phyloP scores from a whole-genome alignment of 179 eudicot genomes.

The Spinacia oleracea region DNA sequence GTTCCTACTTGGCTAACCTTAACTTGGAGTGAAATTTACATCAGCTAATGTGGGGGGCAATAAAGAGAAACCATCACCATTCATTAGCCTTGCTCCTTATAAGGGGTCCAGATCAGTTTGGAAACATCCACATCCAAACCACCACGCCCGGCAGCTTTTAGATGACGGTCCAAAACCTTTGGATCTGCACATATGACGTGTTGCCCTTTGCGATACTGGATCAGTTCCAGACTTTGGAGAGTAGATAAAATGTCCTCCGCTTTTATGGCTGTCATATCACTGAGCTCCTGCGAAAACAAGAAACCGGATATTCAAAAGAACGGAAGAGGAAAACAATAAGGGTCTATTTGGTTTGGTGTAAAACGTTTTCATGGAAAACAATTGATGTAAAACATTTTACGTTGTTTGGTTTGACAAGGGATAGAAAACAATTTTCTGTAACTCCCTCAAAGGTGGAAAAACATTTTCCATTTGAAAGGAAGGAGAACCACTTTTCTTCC shows the following conservation, averaged over 20 bases:
- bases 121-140: constrained; percentile 93
- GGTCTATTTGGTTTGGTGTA: too few species aligned
- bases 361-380: too few species aligned
- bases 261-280: constrained; percentile 97
- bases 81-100: constrained; percentile 82
- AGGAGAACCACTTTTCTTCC: too few species aligned
- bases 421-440: too few species aligned
- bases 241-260: constrained; percentile 86
- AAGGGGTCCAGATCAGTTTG: constrained; percentile 95
- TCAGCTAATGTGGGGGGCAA: not conserved
- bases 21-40: constrained; percentile 23
- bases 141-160: constrained; percentile 96
- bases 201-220: constrained; percentile 95
- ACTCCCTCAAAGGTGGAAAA: too few species aligned
- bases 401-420: too few species aligned
- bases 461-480: too few species aligned
- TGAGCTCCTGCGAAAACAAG: constrained; percentile 65
- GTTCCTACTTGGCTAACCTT: constrained; percentile 4
- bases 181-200: constrained; percentile 98
- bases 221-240: constrained; percentile 82
- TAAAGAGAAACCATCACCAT: constrained; percentile 36
- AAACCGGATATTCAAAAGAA: constrained; percentile 1
- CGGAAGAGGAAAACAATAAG: not conserved
- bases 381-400: too few species aligned
- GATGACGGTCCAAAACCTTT: constrained; percentile 92